These are phyloP conservation scores for Porpolomopsis calyptriformis DNA, from an alignment of 768 basidiomycete genomes.

Conservation along the genomic window DNA sequence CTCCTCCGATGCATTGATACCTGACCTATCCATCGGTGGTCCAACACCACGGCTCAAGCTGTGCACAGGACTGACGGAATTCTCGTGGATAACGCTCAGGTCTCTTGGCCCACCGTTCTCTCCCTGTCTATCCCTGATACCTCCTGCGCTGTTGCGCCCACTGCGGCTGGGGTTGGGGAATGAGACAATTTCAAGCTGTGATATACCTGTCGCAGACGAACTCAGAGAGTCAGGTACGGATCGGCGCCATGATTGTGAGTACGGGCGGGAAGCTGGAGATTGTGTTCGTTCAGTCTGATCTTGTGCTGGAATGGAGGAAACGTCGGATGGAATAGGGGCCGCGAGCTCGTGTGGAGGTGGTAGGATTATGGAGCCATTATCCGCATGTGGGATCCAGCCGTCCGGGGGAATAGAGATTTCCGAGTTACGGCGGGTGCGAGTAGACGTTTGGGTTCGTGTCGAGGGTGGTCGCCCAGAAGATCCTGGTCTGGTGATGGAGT, in stretches of 20 bases:
- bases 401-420: neutral
- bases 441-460: neutral
- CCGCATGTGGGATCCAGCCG: neutral
- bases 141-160: slow-evolving; percentile 15
- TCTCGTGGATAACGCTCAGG: slow-evolving; percentile 32
- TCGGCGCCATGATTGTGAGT: neutral
- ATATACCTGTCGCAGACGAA: slow-evolving; percentile 6
- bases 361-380: neutral
- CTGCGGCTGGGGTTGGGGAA: slow-evolving; percentile 8
- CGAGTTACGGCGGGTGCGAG: neutral
- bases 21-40: neutral
- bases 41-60: neutral
- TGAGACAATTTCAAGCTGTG: slow-evolving; percentile 8
- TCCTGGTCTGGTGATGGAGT: neutral
- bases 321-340: neutral
- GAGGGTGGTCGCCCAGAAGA: neutral
- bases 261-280: neutral
- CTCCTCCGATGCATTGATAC: neutral
- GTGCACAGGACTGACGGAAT: slow-evolving; percentile 13
- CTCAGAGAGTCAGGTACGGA: neutral
- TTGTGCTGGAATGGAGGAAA: neutral
- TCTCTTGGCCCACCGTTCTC: slow-evolving; percentile 20
- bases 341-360: neutral
- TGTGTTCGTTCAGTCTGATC: neutral
- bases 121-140: slow-evolving; percentile 14